These are phyloP conservation scores for Backusella psychrophila DNA, from an alignment of 192 early-diverging fungal species.

Conservation along the genomic window DNA sequence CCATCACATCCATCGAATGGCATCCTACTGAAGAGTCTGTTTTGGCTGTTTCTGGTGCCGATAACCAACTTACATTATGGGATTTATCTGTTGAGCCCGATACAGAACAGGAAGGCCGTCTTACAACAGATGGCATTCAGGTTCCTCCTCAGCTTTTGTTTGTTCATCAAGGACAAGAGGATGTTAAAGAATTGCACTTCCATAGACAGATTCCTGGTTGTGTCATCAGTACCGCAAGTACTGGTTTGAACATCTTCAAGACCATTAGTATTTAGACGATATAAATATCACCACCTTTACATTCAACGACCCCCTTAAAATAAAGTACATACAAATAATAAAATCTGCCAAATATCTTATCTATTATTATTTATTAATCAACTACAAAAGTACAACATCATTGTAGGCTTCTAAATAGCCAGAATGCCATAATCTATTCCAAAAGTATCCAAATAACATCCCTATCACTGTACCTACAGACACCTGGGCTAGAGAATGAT, in stretches of 20 bases:
- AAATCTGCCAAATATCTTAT: constrained; percentile 9
- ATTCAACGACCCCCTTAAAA: not conserved
- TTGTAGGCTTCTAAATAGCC: not conserved
- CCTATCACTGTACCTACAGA: constrained; percentile 37
- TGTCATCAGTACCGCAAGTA: constrained; percentile 77
- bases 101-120: constrained; percentile 71
- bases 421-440: constrained; percentile 6
- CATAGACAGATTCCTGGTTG: constrained; percentile 93
- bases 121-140: constrained; percentile 65
- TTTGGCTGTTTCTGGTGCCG: constrained; percentile 86
- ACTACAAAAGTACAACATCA: not conserved
- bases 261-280: constrained; percentile 71
- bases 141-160: constrained; percentile 96
- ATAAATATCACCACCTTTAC: not conserved
- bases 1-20: constrained; percentile 98
- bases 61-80: constrained; percentile 97
- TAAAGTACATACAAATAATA: not conserved
- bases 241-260: constrained; percentile 97
- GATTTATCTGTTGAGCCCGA: constrained; percentile 97
- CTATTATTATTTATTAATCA: not conserved
- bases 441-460: not conserved
- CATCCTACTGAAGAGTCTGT: constrained; percentile 90
- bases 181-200: constrained; percentile 98
- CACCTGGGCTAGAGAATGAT: constrained; percentile 38
- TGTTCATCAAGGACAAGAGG: constrained; percentile 89